Conservation (phyloP, 768 basidiomycete genomes). For the Agrocybe pediades region DNA sequence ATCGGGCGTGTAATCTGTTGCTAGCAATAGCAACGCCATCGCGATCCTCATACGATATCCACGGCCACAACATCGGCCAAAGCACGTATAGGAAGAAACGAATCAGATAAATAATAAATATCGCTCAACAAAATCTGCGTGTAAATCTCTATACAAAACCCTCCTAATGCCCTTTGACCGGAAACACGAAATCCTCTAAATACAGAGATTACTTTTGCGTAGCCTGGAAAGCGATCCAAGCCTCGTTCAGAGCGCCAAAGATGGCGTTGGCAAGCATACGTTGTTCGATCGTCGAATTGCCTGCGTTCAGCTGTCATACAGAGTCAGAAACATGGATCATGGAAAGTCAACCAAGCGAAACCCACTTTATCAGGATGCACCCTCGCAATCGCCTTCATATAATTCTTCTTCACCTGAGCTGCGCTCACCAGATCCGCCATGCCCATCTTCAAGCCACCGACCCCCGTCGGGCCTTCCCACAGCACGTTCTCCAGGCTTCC, state of each 20-base stretch:
- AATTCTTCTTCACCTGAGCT: constrained; percentile 86
- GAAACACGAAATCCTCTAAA: too few relatives aligned
- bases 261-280: constrained; percentile 94
- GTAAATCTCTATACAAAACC: too few relatives aligned
- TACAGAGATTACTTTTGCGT: constrained; percentile 8
- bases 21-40: too few relatives aligned
- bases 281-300: constrained; percentile 89
- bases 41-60: too few relatives aligned
- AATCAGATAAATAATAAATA: too few relatives aligned
- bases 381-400: constrained; percentile 88
- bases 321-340: too few relatives aligned
- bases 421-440: constrained; percentile 87
- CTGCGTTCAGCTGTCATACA: constrained; percentile 70
- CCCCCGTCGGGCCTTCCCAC: constrained; percentile 67
- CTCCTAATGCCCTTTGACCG: too few relatives aligned
- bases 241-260: constrained; percentile 89
- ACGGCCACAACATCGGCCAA: too few relatives aligned
- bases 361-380: constrained; percentile 96
- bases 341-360: too few relatives aligned
- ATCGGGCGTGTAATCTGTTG: too few relatives aligned
- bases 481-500: constrained; percentile 84
- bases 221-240: constrained; percentile 77
- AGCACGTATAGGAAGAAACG: too few relatives aligned
- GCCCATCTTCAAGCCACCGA: constrained; percentile 61
- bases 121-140: too few relatives aligned